phyloP scores from a whole-genome alignment of 768 basidiomycete species.

The Daedaleopsis sinensis region DNA sequence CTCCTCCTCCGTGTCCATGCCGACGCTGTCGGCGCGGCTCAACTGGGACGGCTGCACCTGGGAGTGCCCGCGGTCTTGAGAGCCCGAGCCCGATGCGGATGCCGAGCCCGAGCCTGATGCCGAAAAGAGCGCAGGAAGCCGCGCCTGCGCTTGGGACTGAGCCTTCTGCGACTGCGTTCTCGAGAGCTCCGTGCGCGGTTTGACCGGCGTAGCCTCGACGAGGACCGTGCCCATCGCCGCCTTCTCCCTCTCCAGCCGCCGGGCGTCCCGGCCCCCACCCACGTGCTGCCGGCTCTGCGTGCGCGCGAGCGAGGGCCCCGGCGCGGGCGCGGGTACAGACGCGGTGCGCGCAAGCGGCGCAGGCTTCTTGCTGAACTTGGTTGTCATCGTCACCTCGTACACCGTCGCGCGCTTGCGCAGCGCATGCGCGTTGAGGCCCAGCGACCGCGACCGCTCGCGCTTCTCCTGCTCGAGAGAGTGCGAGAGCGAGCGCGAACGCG shows the following conservation, averaged over 20 bases:
- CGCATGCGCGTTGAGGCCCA: slow-evolving; percentile 30
- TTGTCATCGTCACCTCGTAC: slow-evolving; percentile 78
- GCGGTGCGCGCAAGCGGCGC: slow-evolving; percentile 4
- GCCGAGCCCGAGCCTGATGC: neutral
- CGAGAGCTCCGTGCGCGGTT: slow-evolving; percentile 27
- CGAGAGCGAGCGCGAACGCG: slow-evolving; percentile 46
- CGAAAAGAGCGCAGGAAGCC: slow-evolving; percentile 12
- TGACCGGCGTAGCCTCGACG: slow-evolving; percentile 59
- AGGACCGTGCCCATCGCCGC: slow-evolving; percentile 42
- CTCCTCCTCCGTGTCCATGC: slow-evolving; percentile 5
- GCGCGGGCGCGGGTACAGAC: neutral
- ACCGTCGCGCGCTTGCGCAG: slow-evolving; percentile 59
- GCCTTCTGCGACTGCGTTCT: slow-evolving; percentile 11
- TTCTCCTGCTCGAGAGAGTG: slow-evolving; percentile 68
- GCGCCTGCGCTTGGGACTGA: slow-evolving; percentile 9
- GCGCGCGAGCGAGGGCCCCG: slow-evolving; percentile 10
- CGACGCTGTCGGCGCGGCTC: slow-evolving; percentile 3
- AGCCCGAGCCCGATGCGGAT: neutral
- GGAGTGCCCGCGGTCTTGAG: neutral
- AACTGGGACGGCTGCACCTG: neutral
- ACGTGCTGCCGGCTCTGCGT: slow-evolving; percentile 9
- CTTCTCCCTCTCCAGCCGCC: slow-evolving; percentile 1
- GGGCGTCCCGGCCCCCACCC: neutral
- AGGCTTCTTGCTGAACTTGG: slow-evolving; percentile 49
- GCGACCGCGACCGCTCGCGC: slow-evolving; percentile 41